These are phyloP conservation scores for Arthrobotrys musiformis DNA, from an alignment of 2,329 filamentous ascomycete genomes.

Conservation along the genomic window DNA sequence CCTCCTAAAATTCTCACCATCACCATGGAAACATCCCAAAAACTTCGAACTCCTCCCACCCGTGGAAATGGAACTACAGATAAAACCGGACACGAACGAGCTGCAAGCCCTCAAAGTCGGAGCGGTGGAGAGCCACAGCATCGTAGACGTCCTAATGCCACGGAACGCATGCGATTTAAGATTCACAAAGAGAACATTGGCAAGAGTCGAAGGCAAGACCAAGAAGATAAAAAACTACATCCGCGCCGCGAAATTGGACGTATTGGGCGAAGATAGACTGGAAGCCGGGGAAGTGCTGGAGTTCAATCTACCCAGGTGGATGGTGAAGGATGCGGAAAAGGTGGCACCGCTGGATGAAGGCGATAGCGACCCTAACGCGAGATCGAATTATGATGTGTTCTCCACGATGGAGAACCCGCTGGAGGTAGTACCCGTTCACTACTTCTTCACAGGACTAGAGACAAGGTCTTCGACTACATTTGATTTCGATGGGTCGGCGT, in stretches of 20 bases:
- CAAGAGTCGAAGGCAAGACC: conserved; percentile 29
- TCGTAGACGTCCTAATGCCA: conserved; percentile 58
- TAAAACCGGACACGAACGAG: conserved; percentile 55
- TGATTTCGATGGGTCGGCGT: conserved; percentile 45
- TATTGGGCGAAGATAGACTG: conserved; percentile 44
- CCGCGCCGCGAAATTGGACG: conserved; percentile 20
- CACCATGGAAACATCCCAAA: conserved; percentile 57
- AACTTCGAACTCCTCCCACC: conserved; percentile 58
- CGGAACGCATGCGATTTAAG: conserved; percentile 57
- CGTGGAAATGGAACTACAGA: conserved; percentile 57
- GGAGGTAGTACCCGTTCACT: conserved; percentile 23
- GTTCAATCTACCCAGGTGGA: conserved; percentile 35
- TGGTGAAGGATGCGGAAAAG: conserved; percentile 19
- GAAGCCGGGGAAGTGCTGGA: conserved; percentile 25
- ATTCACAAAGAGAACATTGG: conserved; percentile 41
- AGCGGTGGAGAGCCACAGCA: conserved; percentile 56
- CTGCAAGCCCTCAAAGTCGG: conserved; percentile 46
- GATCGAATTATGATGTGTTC: neutral
- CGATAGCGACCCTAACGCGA: no score
- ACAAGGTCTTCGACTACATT: conserved; percentile 46
- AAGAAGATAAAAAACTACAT: conserved; percentile 26
- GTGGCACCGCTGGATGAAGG: neutral
- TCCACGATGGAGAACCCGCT: neutral
- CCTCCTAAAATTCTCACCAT: conserved; percentile 57
- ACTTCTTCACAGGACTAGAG: conserved; percentile 46